Base-by-base conservation (phyloP, 768 basidiomycete genomes). In the Termitomyces eurrhizus region DNA sequence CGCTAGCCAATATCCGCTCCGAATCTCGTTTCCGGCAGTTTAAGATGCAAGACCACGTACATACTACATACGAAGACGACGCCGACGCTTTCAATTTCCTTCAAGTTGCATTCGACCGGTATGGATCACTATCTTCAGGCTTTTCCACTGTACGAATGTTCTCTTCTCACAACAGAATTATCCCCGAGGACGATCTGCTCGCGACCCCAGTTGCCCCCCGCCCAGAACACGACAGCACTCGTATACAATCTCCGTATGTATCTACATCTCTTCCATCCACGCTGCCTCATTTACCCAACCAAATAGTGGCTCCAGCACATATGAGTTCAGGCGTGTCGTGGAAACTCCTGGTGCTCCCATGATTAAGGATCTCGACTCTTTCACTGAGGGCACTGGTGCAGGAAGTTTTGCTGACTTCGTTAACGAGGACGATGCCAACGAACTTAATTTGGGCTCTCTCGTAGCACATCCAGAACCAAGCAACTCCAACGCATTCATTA, bases 331-430 rank as follows among this genome's bases (percentile, higher is more conserved):
- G 35, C 58, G 55, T 35, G 39, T 49, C 46, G 66, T 76, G 56
- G 63, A 69, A 57, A 65, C 72, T 39, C 78, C 81, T 18, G 74
- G 69, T 4, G 81, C 84, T 33, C 84, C 83, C 11, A 67, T 75
- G 60, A 65, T 86, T 66, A 84, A 81, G 70, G 84, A 86, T 66
- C 68, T 78, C 36, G 83, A 85, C 62, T 80, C 82, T 57, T 86
- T 86, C 73, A 83, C 82, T n/a, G 83, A 84, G 51, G 83, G 83
- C 36, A 82, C 80, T 9, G 78, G 75, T 16, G 69, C 72, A 59
- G 83, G 83, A 49, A 81, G 81, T 62, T 84, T 83, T 69, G 60
- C 48, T 18, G 81, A 82, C 63, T 80, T 76, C 55, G 67, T 77
- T 44, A 70, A 78, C 58, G 69, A 70, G 39, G 73, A 73, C 45